Evolutionary conservation across 805 yeast genomes (phyloP).

Genomic region (Saccharomycopsis babjevae): DNA sequence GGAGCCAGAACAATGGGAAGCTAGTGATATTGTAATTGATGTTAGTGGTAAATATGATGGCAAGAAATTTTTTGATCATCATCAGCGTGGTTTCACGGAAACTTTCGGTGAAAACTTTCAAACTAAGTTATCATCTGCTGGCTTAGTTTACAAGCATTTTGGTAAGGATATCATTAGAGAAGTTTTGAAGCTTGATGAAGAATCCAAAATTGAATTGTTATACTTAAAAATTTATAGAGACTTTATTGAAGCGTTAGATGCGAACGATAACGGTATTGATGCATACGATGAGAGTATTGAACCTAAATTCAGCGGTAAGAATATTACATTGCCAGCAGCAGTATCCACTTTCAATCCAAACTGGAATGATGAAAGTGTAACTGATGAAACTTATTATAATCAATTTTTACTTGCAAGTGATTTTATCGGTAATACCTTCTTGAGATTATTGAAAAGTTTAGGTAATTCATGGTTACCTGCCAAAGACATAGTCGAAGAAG

Average conservation of each 20-base stretch:
- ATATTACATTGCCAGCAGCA: constrained; percentile 67
- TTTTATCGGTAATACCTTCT: constrained; percentile 77
- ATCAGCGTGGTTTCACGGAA: constrained; percentile 82
- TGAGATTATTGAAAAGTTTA: constrained; percentile 51
- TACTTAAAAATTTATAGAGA: constrained; percentile 74
- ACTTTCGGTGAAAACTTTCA: constrained; percentile 51
- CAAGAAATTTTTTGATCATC: constrained; percentile 84
- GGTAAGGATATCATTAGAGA: constrained; percentile 60
- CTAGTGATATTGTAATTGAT: constrained; percentile 86
- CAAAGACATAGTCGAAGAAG: constrained; percentile 60
- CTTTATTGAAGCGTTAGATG: constrained; percentile 87
- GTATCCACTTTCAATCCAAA: constrained; percentile 75
- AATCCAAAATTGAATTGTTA: constrained; percentile 36
- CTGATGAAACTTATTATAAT: constrained; percentile 49
- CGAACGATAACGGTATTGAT: constrained; percentile 88
- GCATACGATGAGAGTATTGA: constrained; percentile 46
- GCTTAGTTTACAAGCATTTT: constrained; percentile 79
- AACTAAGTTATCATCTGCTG: constrained; percentile 90
- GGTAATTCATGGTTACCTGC: constrained; percentile 93
- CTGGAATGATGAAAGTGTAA: constrained; percentile 65
- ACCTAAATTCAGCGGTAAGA: constrained; percentile 60
- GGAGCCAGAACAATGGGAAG: constrained; percentile 72
- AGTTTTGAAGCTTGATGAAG: constrained; percentile 32
- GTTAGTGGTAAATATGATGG: constrained; percentile 90
- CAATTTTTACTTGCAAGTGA: constrained; percentile 62